A percentile compares a stretch with the other conserved stretches of the same genome.
Evolutionary conservation across 23 red algal species (phyloP).

Genomic region (Gracilariopsis chorda): DNA sequence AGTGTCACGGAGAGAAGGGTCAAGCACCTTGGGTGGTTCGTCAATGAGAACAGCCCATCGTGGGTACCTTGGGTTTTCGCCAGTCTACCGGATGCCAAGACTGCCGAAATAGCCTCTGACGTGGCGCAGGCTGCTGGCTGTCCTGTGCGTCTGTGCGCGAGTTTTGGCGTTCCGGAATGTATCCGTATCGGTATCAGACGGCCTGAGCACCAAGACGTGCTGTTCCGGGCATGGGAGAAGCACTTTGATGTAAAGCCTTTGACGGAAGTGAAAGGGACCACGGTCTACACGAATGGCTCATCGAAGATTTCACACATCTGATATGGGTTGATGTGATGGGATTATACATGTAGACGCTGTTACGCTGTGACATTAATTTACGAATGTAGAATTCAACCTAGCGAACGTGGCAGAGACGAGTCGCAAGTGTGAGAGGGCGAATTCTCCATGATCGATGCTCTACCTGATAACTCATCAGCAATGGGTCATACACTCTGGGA

Average conservation of each 20-base stretch:
- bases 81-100: conserved; percentile 42
- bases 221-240: conserved; percentile 67
- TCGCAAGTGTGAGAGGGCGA: no score
- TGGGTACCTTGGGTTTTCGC: conserved; percentile 98
- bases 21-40: conserved; percentile 67
- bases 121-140: conserved; percentile 76
- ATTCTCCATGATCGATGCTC: no score
- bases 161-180: conserved; percentile 72
- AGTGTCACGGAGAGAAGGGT: conserved; percentile 29
- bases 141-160: conserved; percentile 88
- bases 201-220: conserved; percentile 75
- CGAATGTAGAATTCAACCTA: no score
- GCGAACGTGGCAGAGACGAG: no score
- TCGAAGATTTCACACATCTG: no score
- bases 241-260: neutral
- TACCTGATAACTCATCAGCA: no score
- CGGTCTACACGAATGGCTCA: no score
- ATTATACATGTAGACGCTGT: no score
- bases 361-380: no score
- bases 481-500: no score
- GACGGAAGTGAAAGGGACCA: no score
- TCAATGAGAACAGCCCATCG: conserved; percentile 45
- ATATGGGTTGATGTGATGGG: no score
- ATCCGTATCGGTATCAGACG: conserved; percentile 87
- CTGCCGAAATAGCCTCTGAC: conserved; percentile 58